phyloP scores from a whole-genome alignment of 352 stramenopile species.

The Phytopythium cucurbitacearum region DNA sequence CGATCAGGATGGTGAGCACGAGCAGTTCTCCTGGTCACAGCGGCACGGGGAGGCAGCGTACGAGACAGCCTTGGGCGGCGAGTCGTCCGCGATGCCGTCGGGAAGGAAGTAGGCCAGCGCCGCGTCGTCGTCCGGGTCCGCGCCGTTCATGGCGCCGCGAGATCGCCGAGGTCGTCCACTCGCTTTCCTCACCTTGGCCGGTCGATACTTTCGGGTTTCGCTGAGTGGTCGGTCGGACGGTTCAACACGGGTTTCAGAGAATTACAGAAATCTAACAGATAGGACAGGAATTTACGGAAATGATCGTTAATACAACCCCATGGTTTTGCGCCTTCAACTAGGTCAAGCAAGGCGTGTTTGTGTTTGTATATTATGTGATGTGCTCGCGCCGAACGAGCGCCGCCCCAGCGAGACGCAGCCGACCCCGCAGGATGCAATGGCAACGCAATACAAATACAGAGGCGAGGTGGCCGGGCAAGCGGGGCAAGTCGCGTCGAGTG shows the following conservation, averaged over 20 bases:
- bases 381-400: background rate
- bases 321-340: no score
- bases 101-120: slow-evolving; percentile 80
- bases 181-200: no score
- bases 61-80: slow-evolving; percentile 54
- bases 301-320: no score
- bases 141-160: slow-evolving; percentile 20
- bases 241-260: no score
- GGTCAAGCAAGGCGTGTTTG: background rate
- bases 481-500: background rate
- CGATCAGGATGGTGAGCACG: no score
- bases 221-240: background rate
- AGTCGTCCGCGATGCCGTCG: slow-evolving; percentile 82
- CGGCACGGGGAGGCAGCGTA: slow-evolving; percentile 13
- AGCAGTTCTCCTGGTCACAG: background rate
- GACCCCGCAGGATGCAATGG: background rate
- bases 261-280: no score
- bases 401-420: background rate
- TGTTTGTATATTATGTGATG: slow-evolving; percentile 2
- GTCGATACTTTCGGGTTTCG: slow-evolving; percentile 7
- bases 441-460: slow-evolving; percentile 7
- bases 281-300: no score
- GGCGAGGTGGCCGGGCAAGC: background rate
- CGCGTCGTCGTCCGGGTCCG: slow-evolving; percentile 53
- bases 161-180: slow-evolving; percentile 5